Conservation (phyloP, 805 yeast genomes). For the Isabelozyma rhagii region DNA sequence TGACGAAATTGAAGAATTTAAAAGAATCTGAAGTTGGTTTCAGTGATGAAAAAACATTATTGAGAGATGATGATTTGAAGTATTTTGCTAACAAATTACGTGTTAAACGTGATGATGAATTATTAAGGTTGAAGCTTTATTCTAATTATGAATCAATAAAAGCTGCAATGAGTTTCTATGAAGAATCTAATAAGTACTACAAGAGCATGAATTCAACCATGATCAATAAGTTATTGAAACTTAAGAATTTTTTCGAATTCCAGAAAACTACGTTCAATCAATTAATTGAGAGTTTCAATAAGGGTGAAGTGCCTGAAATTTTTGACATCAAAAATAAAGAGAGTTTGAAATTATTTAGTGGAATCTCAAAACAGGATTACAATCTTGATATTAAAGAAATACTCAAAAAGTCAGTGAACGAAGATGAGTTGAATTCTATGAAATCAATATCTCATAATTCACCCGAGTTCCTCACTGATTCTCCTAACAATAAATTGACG, state of each 20-base stretch:
- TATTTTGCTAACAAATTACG: slow-evolving; percentile 15
- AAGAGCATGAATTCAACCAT: slow-evolving; percentile 24
- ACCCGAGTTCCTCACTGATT: slow-evolving; percentile 2
- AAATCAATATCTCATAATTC: neutral
- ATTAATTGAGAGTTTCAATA: slow-evolving; percentile 10
- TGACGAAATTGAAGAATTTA: slow-evolving; percentile 21
- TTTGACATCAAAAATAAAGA: slow-evolving; percentile 18
- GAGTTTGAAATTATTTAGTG: slow-evolving; percentile 22
- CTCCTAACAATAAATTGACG: neutral
- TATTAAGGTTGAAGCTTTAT: slow-evolving; percentile 28
- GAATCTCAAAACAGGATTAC: slow-evolving; percentile 27
- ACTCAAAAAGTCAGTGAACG: slow-evolving; percentile 11
- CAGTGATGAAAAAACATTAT: slow-evolving; percentile 4
- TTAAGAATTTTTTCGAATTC: slow-evolving; percentile 36
- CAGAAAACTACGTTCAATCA: slow-evolving; percentile 28
- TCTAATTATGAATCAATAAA: slow-evolving; percentile 31
- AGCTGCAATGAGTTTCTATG: slow-evolving; percentile 28
- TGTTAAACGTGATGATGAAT: slow-evolving; percentile 27
- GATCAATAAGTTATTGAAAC: slow-evolving; percentile 34
- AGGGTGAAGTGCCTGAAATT: slow-evolving; percentile 14
- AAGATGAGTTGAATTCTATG: neutral
- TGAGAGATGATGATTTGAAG: slow-evolving; percentile 28
- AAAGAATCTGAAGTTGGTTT: slow-evolving; percentile 22
- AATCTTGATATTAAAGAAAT: slow-evolving; percentile 25
- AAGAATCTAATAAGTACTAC: slow-evolving; percentile 34